Percentiles rank a stretch among this genome's conserved stretches.
These are phyloP conservation scores for Gynochthodes officinalis DNA, from an alignment of 257 asterid genomes.

Conservation along the genomic window DNA sequence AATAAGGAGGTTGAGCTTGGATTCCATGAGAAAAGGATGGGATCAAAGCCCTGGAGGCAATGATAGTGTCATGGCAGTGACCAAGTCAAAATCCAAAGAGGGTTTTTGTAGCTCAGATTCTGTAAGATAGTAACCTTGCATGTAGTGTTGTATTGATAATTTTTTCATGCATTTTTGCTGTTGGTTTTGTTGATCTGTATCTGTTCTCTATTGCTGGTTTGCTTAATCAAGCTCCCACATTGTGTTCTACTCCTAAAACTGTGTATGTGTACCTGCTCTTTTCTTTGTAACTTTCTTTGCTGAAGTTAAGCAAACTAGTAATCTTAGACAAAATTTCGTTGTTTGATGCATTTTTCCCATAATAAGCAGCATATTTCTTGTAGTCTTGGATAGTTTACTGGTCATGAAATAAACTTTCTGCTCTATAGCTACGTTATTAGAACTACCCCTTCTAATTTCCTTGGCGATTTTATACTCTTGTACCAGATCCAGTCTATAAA, in stretches of 20 bases:
- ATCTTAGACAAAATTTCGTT: neutral
- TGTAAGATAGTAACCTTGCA: slow-evolving; percentile 8
- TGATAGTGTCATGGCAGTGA: slow-evolving; percentile 28
- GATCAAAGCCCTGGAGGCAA: slow-evolving; percentile 44
- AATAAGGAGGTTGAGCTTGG: slow-evolving; percentile 71
- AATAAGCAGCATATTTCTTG: neutral
- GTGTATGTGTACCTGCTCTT: neutral
- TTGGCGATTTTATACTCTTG: neutral
- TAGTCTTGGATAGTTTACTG: neutral
- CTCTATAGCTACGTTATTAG: neutral
- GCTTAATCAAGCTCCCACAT: neutral
- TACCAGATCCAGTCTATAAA: neutral
- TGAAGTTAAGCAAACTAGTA: neutral
- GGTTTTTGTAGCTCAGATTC: slow-evolving; percentile 7
- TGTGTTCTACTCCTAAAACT: neutral
- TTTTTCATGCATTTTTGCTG: neutral
- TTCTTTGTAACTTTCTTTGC: neutral
- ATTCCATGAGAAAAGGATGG: slow-evolving; percentile 78
- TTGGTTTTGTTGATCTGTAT: neutral
- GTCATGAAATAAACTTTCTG: neutral
- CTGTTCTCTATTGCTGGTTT: neutral
- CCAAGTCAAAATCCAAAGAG: slow-evolving; percentile 39
- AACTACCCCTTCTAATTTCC: neutral
- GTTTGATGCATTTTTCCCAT: neutral
- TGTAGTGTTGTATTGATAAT: neutral